Evolutionary conservation across 164 flowering plant species (phyloP), one percentile per base, ranked within the genome.

Genomic region (Malania oleifera): DNA sequence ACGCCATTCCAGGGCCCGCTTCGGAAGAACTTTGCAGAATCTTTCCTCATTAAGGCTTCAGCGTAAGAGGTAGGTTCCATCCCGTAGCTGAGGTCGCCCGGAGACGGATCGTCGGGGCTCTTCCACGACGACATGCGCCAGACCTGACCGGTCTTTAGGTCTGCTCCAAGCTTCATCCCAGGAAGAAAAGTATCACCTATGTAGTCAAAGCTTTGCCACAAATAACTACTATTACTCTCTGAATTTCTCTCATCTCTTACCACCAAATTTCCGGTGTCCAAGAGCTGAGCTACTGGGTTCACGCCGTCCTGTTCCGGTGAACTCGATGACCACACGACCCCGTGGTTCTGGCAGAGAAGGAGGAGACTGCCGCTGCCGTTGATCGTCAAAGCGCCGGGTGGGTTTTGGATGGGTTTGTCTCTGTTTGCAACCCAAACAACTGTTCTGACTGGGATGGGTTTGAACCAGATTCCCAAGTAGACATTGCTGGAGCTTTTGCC

Each of bases 151-250:
- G 58, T 56, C 11, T 4, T 38, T 1, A 24, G 48, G 62, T 64
- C 31, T 48, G 26, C 1, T 2, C 76, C 76, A 1, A 68, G 23
- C 55, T 57, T 64, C 72, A 68, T 68, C 0, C 72, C 72, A 5
- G 69, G 76, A 17, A 72, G 9, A n/a, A 66, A 34, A 1, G 70
- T 71, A 50, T 67, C 65, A 17, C 50, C 14, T 11, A 68, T 61
- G 50, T 62, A 37, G 55, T 66, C 65, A 45, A 71, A 71, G 34
- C 72, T 68, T 39, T 72, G 65, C 67, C 72, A 65, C 13, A 53
- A 2, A 18, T 8, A 61, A n/a, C n/a, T n/a, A 23, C n/a, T n/a
- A n/a, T n/a, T n/a, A n/a, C 17, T 39, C 27, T 57, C 18, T 12
- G 57, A 27, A 38, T 56, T 53, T 5, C 23, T 22, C n/a, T n/a